These are phyloP conservation scores for Marasmius sp. DNA, from an alignment of 1,284 basidiomycete species.

Conservation along the genomic window DNA sequence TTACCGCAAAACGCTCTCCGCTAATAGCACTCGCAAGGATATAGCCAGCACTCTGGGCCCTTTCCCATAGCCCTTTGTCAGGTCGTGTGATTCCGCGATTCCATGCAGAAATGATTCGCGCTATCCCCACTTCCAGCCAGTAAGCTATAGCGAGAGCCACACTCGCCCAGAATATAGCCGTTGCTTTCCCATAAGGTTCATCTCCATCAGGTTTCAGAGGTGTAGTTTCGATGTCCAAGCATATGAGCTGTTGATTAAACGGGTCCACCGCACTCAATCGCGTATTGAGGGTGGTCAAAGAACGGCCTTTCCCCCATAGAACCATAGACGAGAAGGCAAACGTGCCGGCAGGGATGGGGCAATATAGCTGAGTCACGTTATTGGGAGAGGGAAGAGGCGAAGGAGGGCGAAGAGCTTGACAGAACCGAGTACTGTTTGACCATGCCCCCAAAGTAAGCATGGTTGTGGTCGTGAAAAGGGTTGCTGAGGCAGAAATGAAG, in stretches of 20 bases:
- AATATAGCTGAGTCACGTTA: constrained; percentile 53
- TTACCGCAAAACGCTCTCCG: constrained; percentile 83
- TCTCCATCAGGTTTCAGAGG: constrained; percentile 62
- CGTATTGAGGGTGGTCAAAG: constrained; percentile 83
- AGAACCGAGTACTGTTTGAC: constrained; percentile 73
- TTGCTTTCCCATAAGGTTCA: constrained; percentile 71
- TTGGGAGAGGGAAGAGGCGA: constrained; percentile 55
- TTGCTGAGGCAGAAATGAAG: constrained; percentile 49
- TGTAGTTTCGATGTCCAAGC: constrained; percentile 78
- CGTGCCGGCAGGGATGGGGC: constrained; percentile 72
- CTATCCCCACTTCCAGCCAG: constrained; percentile 78
- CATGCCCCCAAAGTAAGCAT: constrained; percentile 78
- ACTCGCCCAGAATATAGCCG: constrained; percentile 81
- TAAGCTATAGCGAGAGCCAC: constrained; percentile 78
- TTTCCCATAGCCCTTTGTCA: constrained; percentile 61
- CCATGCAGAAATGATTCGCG: constrained; percentile 84
- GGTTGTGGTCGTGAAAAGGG: constrained; percentile 80
- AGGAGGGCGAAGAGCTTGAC: constrained; percentile 71
- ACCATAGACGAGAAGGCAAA: constrained; percentile 83
- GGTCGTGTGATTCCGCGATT: constrained; percentile 62
- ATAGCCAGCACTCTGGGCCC: constrained; percentile 79
- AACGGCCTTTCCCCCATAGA: constrained; percentile 69
- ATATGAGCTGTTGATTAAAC: constrained; percentile 75
- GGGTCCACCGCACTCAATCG: constrained; percentile 88
- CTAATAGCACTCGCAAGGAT: constrained; percentile 91